A percentile compares a stretch with the other conserved stretches of the same genome.
Conservation (phyloP, 2,329 filamentous ascomycete genomes). For the Beauveria rudraprayagi region DNA sequence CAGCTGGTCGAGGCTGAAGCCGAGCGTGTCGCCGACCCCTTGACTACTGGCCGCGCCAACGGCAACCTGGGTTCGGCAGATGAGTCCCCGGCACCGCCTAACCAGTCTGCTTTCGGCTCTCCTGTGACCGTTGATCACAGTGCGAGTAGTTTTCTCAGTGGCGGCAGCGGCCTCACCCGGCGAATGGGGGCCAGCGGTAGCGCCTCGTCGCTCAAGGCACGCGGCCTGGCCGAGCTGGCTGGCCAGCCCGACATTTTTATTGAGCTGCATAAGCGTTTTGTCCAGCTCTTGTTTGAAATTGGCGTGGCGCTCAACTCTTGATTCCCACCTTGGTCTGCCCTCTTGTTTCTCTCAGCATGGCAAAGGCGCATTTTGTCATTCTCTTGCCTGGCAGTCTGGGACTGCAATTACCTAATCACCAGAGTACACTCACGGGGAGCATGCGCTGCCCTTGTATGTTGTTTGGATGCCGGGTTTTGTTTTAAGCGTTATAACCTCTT, state of each 20-base stretch:
- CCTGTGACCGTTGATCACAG: slow-evolving; percentile 29
- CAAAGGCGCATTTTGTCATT: slow-evolving; percentile 14
- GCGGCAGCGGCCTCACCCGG: slow-evolving; percentile 48
- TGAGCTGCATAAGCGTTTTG: slow-evolving; percentile 56
- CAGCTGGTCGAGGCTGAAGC: slow-evolving; percentile 55
- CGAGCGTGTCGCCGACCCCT: slow-evolving; percentile 43
- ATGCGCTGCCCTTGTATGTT: neutral
- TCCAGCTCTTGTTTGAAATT: slow-evolving; percentile 53
- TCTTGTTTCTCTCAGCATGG: slow-evolving; percentile 15
- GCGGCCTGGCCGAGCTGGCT: slow-evolving; percentile 57
- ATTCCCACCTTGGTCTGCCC: slow-evolving; percentile 7
- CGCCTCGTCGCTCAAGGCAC: slow-evolving; percentile 47
- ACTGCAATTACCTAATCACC: neutral
- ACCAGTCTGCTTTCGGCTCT: slow-evolving; percentile 22
- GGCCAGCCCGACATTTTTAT: slow-evolving; percentile 62
- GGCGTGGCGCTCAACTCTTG: slow-evolving; percentile 45
- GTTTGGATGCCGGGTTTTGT: neutral
- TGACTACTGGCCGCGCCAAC: slow-evolving; percentile 29
- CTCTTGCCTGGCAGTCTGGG: slow-evolving; percentile 12
- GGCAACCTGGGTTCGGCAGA: slow-evolving; percentile 22
- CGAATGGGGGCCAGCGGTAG: slow-evolving; percentile 50
- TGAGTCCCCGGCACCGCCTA: slow-evolving; percentile 17
- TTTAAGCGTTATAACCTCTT: neutral
- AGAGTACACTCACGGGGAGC: neutral
- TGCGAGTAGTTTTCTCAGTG: slow-evolving; percentile 49